Percentiles rank a stretch among this genome's conserved stretches.
These are phyloP conservation scores for Chlorella ohadii DNA, from an alignment of 139 green algal genomes.

Conservation along the genomic window DNA sequence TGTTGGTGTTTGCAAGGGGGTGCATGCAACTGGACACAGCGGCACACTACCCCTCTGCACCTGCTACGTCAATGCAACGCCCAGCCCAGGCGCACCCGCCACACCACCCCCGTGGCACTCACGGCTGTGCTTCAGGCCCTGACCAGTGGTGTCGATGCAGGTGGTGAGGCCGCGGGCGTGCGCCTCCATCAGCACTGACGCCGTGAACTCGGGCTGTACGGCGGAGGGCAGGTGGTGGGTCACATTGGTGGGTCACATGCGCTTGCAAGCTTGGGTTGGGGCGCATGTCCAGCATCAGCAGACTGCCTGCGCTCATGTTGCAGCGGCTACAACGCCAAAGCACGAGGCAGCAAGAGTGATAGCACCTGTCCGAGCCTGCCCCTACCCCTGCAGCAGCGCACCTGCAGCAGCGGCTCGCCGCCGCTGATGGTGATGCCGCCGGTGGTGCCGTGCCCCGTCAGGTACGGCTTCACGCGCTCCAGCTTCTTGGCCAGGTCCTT, in stretches of 20 bases:
- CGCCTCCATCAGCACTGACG: conserved; percentile 50
- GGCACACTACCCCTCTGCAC: too few species aligned
- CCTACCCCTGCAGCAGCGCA: not conserved
- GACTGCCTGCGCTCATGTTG: too few species aligned
- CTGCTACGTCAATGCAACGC: too few species aligned
- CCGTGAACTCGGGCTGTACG: conserved; percentile 57
- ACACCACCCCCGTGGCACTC: too few species aligned
- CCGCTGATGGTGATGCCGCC: conserved; percentile 71
- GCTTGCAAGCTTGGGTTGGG: too few species aligned
- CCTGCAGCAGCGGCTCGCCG: conserved; percentile 69
- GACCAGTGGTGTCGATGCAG: conserved; percentile 71
- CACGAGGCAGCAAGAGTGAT: too few species aligned
- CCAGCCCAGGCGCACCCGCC: too few species aligned
- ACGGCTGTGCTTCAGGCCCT: conserved; percentile 61
- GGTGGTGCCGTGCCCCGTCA: conserved; percentile 49
- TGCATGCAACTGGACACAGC: too few species aligned
- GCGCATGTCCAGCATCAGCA: too few species aligned
- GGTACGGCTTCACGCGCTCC: conserved; percentile 26
- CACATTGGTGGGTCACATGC: too few species aligned
- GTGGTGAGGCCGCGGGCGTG: conserved; percentile 70
- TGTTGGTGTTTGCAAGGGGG: too few species aligned
- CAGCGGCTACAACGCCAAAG: too few species aligned
- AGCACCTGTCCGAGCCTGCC: not conserved
- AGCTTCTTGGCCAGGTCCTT: conserved; percentile 37
- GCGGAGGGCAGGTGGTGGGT: not conserved